Percentiles rank a stretch among this genome's conserved stretches.
These are phyloP conservation scores for Triticum urartu DNA, from an alignment of 176 grass and related monocot species.

Conservation along the genomic window DNA sequence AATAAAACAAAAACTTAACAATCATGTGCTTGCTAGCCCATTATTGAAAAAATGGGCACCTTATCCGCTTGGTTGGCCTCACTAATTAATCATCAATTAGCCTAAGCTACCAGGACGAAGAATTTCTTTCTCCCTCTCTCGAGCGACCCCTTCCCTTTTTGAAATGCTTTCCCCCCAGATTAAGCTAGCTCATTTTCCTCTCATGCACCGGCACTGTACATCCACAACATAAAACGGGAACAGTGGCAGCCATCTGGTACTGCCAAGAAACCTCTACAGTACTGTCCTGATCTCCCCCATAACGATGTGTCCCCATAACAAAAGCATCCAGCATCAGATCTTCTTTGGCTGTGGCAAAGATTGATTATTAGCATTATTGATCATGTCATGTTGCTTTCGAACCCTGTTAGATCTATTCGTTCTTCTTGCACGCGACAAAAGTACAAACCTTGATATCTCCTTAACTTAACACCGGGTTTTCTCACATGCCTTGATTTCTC, in stretches of 20 bases:
- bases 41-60: not conserved
- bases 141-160: too few species aligned
- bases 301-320: not conserved
- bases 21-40: not conserved
- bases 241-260: too few species aligned
- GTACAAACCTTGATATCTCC: not conserved
- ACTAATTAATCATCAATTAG: too few species aligned
- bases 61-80: too few species aligned
- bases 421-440: not conserved
- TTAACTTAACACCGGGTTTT: not conserved
- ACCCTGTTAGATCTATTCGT: not conserved
- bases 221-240: too few species aligned
- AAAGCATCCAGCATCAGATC: constrained; percentile 4
- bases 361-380: constrained; percentile 13
- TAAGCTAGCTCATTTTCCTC: too few species aligned
- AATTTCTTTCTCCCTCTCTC: too few species aligned
- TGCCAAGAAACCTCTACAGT: too few species aligned
- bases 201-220: too few species aligned
- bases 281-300: too few species aligned
- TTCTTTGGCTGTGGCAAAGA: constrained; percentile 6
- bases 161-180: too few species aligned
- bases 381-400: not conserved
- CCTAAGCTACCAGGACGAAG: too few species aligned
- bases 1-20: not conserved
- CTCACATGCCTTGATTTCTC: not conserved